These are phyloP conservation scores for Hypoxylon sp. DNA, from an alignment of 2,329 filamentous ascomycete genomes.

Conservation along the genomic window DNA sequence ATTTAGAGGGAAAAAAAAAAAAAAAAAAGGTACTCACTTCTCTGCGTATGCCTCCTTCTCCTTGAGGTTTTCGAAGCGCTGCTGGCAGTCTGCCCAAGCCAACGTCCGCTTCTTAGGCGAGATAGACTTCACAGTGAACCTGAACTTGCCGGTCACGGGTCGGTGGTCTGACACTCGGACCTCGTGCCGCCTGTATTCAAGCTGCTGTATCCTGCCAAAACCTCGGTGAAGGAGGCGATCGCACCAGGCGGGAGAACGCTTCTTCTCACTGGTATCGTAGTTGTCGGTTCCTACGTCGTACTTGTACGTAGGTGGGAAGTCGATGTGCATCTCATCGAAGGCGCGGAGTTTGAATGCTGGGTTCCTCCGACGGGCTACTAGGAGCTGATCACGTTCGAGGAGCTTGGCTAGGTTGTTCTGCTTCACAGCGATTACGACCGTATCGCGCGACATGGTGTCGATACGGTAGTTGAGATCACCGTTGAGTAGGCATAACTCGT, in stretches of 20 bases:
- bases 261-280: slow-evolving; percentile 96
- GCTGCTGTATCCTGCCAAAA: slow-evolving; percentile 84
- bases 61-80: slow-evolving; percentile 81
- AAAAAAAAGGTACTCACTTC: slow-evolving; percentile 73
- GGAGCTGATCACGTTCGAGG: slow-evolving; percentile 92
- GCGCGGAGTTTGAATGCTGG: slow-evolving; percentile 89
- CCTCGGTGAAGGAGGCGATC: slow-evolving; percentile 92
- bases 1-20: neutral
- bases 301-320: slow-evolving; percentile 97
- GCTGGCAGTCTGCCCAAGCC: slow-evolving; percentile 80
- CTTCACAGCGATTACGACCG: slow-evolving; percentile 87
- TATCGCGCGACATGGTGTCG: slow-evolving; percentile 95
- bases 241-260: slow-evolving; percentile 94
- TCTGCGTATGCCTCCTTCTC: slow-evolving; percentile 77
- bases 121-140: slow-evolving; percentile 87
- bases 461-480: slow-evolving; percentile 99
- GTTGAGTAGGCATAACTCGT: slow-evolving; percentile 97
- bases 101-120: slow-evolving; percentile 74
- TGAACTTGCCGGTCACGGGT: slow-evolving; percentile 89
- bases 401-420: slow-evolving; percentile 86
- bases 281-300: slow-evolving; percentile 96
- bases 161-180: slow-evolving; percentile 92
- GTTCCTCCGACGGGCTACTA: slow-evolving; percentile 90
- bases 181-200: slow-evolving; percentile 91
- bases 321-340: slow-evolving; percentile 92